Percentiles rank a stretch among this genome's conserved stretches.
These are phyloP conservation scores for Eucalyptus tenuipes DNA, from an alignment of 345 rosid species.

Conservation along the genomic window DNA sequence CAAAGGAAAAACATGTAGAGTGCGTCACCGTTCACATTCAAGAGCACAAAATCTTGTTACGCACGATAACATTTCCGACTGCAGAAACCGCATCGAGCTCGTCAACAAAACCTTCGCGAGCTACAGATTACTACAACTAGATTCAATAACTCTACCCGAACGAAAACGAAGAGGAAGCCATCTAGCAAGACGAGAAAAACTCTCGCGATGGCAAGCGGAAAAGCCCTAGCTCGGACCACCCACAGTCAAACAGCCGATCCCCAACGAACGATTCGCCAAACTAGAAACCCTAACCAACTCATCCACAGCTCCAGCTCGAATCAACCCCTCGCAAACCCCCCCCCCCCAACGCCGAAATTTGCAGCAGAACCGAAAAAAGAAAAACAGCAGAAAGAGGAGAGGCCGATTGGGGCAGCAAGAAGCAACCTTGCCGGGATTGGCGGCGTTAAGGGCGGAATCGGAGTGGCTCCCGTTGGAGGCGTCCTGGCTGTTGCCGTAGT, in stretches of 20 bases:
- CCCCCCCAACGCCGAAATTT: not conserved
- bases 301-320: not conserved
- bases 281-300: not conserved
- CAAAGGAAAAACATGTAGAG: not conserved
- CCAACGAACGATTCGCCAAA: not conserved
- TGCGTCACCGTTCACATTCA: not conserved
- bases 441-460: constrained; percentile 34
- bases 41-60: not conserved
- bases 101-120: not conserved
- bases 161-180: not conserved
- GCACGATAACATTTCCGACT: not conserved
- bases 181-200: not conserved
- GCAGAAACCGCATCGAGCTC: not conserved
- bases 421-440: constrained; percentile 25
- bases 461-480: constrained; percentile 53
- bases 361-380: too few relatives aligned
- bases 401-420: not conserved
- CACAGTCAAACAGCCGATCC: not conserved
- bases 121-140: not conserved
- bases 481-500: constrained; percentile 54
- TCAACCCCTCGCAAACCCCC: not conserved
- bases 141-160: not conserved
- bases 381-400: not conserved
- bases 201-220: not conserved
- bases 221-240: not conserved